These are phyloP conservation scores for Hyphodiscus sp. DNA, from an alignment of 2,329 filamentous ascomycete genomes.

Conservation along the genomic window DNA sequence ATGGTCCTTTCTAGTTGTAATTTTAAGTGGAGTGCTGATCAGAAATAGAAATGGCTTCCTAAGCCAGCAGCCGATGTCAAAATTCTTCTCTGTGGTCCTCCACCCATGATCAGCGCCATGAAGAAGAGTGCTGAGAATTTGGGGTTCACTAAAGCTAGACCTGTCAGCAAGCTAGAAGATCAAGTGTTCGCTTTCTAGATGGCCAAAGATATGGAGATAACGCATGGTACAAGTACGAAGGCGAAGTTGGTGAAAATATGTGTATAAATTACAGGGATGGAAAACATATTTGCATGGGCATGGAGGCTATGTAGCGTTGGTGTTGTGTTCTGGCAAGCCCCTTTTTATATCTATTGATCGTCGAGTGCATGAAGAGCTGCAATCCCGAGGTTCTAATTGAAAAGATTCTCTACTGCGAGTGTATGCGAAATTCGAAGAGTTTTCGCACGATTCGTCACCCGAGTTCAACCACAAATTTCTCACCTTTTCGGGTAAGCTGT, in stretches of 20 bases:
- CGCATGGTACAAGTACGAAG: neutral
- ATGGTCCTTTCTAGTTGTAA: constrained; percentile 25
- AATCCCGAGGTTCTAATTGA: neutral
- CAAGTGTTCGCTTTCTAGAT: constrained; percentile 92
- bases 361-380: neutral
- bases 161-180: constrained; percentile 96
- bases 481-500: neutral
- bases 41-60: constrained; percentile 64
- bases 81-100: constrained; percentile 89
- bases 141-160: constrained; percentile 85
- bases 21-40: neutral
- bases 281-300: neutral
- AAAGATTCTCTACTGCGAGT: neutral
- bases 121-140: constrained; percentile 91
- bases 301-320: neutral
- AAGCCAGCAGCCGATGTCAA: constrained; percentile 82
- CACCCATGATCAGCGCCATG: constrained; percentile 92
- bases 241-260: neutral
- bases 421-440: neutral
- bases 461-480: neutral
- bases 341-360: neutral
- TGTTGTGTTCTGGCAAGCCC: neutral
- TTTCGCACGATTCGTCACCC: neutral
- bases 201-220: neutral
- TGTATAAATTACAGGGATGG: neutral